phyloP scores from a whole-genome alignment of 73 alveolate species.

The Effrenium voratum region DNA sequence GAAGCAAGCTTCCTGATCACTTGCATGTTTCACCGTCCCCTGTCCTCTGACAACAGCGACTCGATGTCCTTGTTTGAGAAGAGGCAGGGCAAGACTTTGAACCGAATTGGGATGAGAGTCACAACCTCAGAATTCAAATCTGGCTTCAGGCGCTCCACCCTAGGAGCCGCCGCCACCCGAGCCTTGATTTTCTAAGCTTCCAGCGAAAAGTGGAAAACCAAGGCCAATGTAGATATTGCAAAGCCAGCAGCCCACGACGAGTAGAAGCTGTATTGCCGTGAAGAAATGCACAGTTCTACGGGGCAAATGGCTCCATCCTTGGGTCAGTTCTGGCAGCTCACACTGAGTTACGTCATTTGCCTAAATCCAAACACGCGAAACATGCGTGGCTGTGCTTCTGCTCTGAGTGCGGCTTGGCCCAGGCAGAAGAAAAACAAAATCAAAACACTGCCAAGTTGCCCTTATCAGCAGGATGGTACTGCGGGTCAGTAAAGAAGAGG shows the following conservation, averaged over 20 bases:
- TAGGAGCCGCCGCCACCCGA: background rate
- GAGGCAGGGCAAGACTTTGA: conserved; percentile 59
- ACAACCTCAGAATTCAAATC: background rate
- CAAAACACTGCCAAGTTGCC: too few species aligned
- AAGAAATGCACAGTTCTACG: conserved; percentile 1
- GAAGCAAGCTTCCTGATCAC: too few species aligned
- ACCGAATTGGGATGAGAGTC: conserved; percentile 58
- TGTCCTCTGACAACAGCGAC: conserved; percentile 64
- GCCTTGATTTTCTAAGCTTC: background rate
- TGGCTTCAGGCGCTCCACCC: background rate
- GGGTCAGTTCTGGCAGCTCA: too few species aligned
- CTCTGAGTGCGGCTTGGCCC: too few species aligned
- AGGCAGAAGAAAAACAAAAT: too few species aligned
- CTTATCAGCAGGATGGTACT: too few species aligned
- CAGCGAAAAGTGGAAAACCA: conserved; percentile 41
- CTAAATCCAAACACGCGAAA: too few species aligned
- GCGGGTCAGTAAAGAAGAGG: conserved; percentile 35
- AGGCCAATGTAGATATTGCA: conserved; percentile 49
- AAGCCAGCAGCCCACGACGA: conserved; percentile 65
- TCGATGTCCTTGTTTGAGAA: conserved; percentile 67
- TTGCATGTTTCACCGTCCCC: too few species aligned
- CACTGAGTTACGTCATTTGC: too few species aligned
- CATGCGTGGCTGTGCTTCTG: too few species aligned
- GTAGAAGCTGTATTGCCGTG: conserved; percentile 31
- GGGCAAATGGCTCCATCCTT: conserved; percentile 32